These are phyloP conservation scores for Fusarium nematophilum DNA, from an alignment of 2,329 filamentous ascomycete genomes.

Conservation along the genomic window DNA sequence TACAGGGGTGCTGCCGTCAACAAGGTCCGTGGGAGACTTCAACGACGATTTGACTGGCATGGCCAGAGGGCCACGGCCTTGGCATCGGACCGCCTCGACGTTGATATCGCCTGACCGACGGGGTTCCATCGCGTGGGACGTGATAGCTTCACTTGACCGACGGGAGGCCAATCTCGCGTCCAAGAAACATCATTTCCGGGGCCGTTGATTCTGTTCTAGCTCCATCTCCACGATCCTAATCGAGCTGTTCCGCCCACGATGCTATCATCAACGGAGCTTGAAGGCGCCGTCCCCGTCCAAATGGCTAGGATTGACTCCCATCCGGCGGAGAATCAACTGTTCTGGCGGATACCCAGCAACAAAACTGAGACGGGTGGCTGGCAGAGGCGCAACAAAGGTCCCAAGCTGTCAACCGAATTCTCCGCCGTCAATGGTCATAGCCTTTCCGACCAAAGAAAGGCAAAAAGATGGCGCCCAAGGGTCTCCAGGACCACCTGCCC, in stretches of 20 bases:
- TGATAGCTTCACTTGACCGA: constrained; percentile 13
- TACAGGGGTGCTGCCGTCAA: neutral
- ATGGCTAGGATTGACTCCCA: neutral
- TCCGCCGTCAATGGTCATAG: constrained; percentile 3
- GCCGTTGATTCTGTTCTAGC: neutral
- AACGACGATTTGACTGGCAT: constrained; percentile 12
- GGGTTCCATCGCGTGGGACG: constrained; percentile 25
- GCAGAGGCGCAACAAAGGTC: neutral
- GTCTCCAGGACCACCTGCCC: constrained; percentile 2
- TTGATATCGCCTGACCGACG: constrained; percentile 27
- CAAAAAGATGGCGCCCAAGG: constrained; percentile 7
- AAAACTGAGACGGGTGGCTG: constrained; percentile 5
- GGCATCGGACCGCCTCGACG: constrained; percentile 13
- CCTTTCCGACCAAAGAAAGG: neutral
- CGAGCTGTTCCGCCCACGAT: neutral
- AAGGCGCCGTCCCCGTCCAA: neutral
- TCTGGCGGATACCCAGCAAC: neutral
- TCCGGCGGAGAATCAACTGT: neutral
- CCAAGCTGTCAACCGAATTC: neutral
- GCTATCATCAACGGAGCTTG: neutral
- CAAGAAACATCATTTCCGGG: constrained; percentile 10
- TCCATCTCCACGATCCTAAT: neutral
- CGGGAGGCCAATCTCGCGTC: constrained; percentile 24
- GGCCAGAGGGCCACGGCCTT: constrained; percentile 25
- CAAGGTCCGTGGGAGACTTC: constrained; percentile 9